Base-by-base conservation (phyloP, 1,284 basidiomycete genomes). In the Singerocomus inundabilis region DNA sequence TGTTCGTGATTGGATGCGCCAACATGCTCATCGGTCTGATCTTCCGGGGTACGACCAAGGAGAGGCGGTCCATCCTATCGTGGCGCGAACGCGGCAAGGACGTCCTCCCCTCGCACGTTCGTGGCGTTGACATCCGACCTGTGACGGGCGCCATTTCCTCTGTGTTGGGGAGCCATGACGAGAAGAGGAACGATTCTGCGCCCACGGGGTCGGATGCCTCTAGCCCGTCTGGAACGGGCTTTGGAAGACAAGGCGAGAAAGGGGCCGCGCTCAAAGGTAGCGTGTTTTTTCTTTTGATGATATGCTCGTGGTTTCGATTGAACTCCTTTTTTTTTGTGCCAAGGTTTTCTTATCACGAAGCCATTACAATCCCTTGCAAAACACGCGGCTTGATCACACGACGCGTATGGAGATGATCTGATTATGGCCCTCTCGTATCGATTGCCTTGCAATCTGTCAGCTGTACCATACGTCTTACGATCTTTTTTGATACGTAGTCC, bases 1-100 rank as follows among this genome's bases (percentile, higher is more conserved):
- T 95, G 57, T 94, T 95, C 72, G 76, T 91, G 41, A 65, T 94
- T 46, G 91, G 90, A 2, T 88, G 88, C 64, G 64, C 90, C 60
- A 93, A 96, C 75, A 84, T 91, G 54, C 67, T 93, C 52, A 75
- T 85, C 41, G 91, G 87, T 24, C 78, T 90, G 60, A 76, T 88
- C 61, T 88, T 88, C 77, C 80, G 84, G 52, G 78, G 81, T 57
- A 71, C 66, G 1, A 79, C 75, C 49, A 88, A 86, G 62, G 61
- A 70, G 42, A 82, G 80, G 55, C 82, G 88, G 21, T 82, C 82
- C 5, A 71, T 89, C 62, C 76, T 77, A 25, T 72, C 78, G 25
- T 89, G 85, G 82, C 77, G 80, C 32, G 74, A 77, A n/a, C 77
- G 84, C 42, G 64, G 73, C 26, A 82, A 80, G 64, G 75, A 74